phyloP scores from a whole-genome alignment of 352 stramenopile species.

The Hyaloperonospora brassicae region DNA sequence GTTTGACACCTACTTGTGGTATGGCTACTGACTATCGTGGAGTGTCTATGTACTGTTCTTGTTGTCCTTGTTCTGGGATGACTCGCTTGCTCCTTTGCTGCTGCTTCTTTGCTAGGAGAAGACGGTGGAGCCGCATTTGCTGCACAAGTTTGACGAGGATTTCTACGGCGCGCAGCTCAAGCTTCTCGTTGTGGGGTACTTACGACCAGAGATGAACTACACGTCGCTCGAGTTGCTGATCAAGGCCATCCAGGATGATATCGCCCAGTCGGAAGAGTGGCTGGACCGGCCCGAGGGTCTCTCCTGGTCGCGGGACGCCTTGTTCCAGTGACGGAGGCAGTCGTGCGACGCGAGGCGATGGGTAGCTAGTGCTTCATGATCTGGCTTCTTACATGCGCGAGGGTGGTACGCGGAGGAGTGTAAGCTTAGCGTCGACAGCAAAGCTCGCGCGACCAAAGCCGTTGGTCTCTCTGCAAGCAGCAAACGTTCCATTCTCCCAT shows the following conservation, averaged over 20 bases:
- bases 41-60: neutral
- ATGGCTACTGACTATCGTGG: constrained; percentile 6
- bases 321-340: constrained; percentile 30
- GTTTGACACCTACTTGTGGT: too few relatives aligned
- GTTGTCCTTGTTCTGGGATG: neutral
- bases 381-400: neutral
- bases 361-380: neutral
- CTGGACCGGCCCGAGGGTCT: constrained; percentile 51
- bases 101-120: constrained; percentile 62
- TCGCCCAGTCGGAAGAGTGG: constrained; percentile 59
- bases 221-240: constrained; percentile 89
- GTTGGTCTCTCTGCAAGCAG: constrained; percentile 2
- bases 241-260: constrained; percentile 86
- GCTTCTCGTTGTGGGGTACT: constrained; percentile 88
- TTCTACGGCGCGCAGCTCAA: constrained; percentile 93
- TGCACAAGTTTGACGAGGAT: constrained; percentile 89
- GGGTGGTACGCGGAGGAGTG: too few relatives aligned
- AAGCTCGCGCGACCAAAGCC: too few relatives aligned
- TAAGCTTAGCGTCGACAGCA: too few relatives aligned
- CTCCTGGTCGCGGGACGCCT: constrained; percentile 33
- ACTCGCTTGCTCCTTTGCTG: neutral
- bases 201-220: constrained; percentile 93
- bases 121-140: constrained; percentile 94
- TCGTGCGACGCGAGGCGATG: neutral
- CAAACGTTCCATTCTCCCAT: neutral